A percentile compares a stretch with the other conserved stretches of the same genome.
Evolutionary conservation across 1,139 yeast species (phyloP).

Genomic region (Saccharomycopsis hybrid): DNA sequence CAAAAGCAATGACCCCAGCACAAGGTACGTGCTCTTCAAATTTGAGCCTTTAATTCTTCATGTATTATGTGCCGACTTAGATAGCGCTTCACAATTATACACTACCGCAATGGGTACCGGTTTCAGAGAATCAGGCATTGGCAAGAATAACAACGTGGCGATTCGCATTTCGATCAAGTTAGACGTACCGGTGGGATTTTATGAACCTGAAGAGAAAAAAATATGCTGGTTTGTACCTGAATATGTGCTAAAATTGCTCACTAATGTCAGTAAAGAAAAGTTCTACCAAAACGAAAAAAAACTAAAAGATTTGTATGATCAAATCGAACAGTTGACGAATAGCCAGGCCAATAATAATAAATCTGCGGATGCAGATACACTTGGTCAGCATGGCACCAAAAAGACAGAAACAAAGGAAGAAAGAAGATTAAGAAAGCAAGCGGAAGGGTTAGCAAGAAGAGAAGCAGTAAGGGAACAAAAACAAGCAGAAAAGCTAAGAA

Average conservation of each 20-base stretch:
- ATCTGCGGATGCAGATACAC: slow-evolving; percentile 39
- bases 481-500: slow-evolving; percentile 1
- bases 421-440: slow-evolving; percentile 50
- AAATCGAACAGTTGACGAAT: slow-evolving; percentile 34
- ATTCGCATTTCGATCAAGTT: slow-evolving; percentile 64
- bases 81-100: slow-evolving; percentile 54
- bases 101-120: slow-evolving; percentile 78
- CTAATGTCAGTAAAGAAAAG: slow-evolving; percentile 48
- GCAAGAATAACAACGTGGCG: slow-evolving; percentile 72
- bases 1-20: slow-evolving; percentile 18
- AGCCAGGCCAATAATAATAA: slow-evolving; percentile 16
- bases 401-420: slow-evolving; percentile 45
- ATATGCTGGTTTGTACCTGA: slow-evolving; percentile 41
- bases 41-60: slow-evolving; percentile 83
- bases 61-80: slow-evolving; percentile 63
- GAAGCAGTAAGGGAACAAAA: slow-evolving; percentile 1
- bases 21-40: slow-evolving; percentile 61
- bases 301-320: slow-evolving; percentile 40
- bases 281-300: slow-evolving; percentile 58
- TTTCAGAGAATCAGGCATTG: slow-evolving; percentile 81
- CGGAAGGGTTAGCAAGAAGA: slow-evolving; percentile 50
- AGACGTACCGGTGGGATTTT: slow-evolving; percentile 67
- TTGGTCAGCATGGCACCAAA: slow-evolving; percentile 16
- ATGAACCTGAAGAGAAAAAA: slow-evolving; percentile 28
- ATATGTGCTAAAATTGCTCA: slow-evolving; percentile 43